phyloP scores from a whole-genome alignment of 345 rosid species.

The Boechera stricta region DNA sequence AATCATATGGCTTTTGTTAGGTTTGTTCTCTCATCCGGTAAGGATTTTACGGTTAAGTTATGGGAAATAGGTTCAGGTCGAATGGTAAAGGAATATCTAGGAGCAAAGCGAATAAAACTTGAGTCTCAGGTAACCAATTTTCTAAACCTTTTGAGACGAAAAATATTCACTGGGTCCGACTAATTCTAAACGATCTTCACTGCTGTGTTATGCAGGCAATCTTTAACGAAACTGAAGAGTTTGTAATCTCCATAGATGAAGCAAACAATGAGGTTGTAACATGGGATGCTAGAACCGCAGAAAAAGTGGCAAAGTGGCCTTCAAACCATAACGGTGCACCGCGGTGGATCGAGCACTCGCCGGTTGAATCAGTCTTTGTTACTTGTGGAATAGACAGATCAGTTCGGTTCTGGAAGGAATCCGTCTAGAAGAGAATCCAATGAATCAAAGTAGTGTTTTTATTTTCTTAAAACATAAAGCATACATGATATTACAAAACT shows the following conservation, averaged over 20 bases:
- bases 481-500: not conserved
- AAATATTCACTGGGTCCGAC: constrained; percentile 25
- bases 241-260: constrained; percentile 59
- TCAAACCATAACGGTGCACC: constrained; percentile 78
- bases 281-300: constrained; percentile 83
- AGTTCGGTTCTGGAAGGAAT: constrained; percentile 44
- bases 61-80: constrained; percentile 86
- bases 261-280: constrained; percentile 61
- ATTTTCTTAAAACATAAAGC: not conserved
- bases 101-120: constrained; percentile 66
- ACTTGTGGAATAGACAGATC: constrained; percentile 46
- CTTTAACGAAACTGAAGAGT: constrained; percentile 82
- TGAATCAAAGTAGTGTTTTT: constrained; percentile 26
- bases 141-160: not conserved
- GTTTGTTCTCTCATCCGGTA: constrained; percentile 83
- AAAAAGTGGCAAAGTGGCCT: constrained; percentile 76
- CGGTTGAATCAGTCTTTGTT: constrained; percentile 55
- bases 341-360: constrained; percentile 84
- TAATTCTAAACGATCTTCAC: not conserved
- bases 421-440: constrained; percentile 19
- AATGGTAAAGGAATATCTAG: constrained; percentile 76
- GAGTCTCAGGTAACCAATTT: constrained; percentile 65
- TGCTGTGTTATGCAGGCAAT: constrained; percentile 60
- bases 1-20: constrained; percentile 46
- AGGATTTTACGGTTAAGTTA: constrained; percentile 75